Percentiles rank a stretch among this genome's conserved stretches.
Evolutionary conservation across 306 rosid species (phyloP).

Genomic region (Pyrus betulifolia): DNA sequence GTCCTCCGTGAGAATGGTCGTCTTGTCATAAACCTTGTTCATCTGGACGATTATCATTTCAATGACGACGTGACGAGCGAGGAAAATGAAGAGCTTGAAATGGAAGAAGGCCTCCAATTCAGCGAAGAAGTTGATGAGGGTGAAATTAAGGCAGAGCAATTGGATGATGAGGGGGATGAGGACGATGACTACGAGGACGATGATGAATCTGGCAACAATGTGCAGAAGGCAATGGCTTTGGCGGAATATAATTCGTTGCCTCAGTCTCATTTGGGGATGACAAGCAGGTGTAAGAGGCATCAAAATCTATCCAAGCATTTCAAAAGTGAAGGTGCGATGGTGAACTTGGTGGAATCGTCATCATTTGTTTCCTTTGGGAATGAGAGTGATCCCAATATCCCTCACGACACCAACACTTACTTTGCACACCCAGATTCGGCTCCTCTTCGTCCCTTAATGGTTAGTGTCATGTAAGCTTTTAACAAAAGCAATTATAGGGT

Average conservation of each 20-base stretch:
- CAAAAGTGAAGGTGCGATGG: neutral
- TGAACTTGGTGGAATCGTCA: neutral
- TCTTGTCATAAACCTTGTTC: slow-evolving; percentile 29
- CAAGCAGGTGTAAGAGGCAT: neutral
- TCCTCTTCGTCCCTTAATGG: slow-evolving; percentile 23
- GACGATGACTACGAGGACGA: neutral
- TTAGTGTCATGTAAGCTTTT: slow-evolving; percentile 16
- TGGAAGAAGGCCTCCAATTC: neutral
- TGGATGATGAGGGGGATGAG: neutral
- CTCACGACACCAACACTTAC: neutral
- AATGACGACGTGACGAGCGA: neutral
- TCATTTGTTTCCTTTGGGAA: neutral
- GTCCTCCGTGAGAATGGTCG: slow-evolving; percentile 41
- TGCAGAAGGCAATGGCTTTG: slow-evolving; percentile 2
- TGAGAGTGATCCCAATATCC: neutral
- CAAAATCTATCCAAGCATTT: neutral
- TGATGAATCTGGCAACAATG: neutral
- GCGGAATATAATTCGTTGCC: neutral
- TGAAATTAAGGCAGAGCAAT: neutral
- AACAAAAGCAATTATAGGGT: neutral
- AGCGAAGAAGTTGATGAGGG: neutral
- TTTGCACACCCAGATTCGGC: slow-evolving; percentile 30
- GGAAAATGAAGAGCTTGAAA: neutral
- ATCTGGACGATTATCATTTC: neutral
- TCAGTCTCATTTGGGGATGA: neutral